A percentile compares a stretch with the other conserved stretches of the same genome.
Evolutionary conservation across 1,139 yeast species (phyloP).

Genomic region (Debaryomycetaceae sp.): DNA sequence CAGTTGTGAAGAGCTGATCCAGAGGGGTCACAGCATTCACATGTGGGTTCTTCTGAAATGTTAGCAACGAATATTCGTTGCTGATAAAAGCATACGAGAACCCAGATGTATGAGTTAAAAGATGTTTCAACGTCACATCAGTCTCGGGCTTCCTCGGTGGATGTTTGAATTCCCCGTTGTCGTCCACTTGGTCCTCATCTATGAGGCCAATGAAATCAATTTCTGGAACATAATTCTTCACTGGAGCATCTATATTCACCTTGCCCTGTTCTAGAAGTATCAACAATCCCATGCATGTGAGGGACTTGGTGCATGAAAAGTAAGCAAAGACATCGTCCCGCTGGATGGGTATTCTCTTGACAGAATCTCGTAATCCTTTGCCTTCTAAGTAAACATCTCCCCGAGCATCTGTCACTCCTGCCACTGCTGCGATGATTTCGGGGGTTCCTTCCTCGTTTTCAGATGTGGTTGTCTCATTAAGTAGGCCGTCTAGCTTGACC

Average conservation of each 20-base stretch:
- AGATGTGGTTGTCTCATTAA: conserved; percentile 11
- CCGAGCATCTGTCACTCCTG: conserved; percentile 25
- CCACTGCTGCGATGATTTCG: conserved; percentile 22
- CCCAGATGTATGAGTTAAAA: conserved; percentile 52
- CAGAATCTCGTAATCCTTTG: conserved; percentile 20
- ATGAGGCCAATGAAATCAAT: conserved; percentile 39
- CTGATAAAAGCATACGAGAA: conserved; percentile 45
- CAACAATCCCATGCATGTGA: conserved; percentile 45
- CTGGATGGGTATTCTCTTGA: conserved; percentile 14
- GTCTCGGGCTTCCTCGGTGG: conserved; percentile 31
- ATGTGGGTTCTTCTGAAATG: conserved; percentile 16
- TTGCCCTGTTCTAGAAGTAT: conserved; percentile 44
- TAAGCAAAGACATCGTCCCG: conserved; percentile 30
- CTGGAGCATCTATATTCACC: conserved; percentile 40
- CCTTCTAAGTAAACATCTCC: conserved; percentile 23
- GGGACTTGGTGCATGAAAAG: conserved; percentile 48
- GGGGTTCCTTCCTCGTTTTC: conserved; percentile 10
- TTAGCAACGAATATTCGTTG: conserved; percentile 22
- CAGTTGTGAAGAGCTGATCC: conserved; percentile 22
- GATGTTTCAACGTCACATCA: conserved; percentile 44
- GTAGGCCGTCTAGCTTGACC: conserved; percentile 11
- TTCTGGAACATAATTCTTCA: conserved; percentile 37
- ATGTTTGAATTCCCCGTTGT: conserved; percentile 30
- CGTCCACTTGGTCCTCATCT: conserved; percentile 29
- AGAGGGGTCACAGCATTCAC: conserved; percentile 22